phyloP scores from a whole-genome alignment of 2,329 filamentous ascomycete species.

The Neonectria ditissima region DNA sequence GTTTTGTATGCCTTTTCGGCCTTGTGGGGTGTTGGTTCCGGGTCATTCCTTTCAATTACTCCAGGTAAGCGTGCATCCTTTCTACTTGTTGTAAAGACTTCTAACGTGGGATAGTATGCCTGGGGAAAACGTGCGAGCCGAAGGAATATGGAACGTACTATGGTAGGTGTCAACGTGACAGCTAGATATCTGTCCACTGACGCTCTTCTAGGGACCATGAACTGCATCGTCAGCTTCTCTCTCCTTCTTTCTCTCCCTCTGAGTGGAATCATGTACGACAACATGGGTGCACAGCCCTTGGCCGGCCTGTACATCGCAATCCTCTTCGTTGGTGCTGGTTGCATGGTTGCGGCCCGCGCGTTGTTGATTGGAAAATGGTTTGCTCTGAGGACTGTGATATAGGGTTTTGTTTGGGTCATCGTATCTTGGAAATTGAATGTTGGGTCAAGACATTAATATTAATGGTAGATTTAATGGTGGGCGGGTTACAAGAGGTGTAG shows the following conservation, averaged over 20 bases:
- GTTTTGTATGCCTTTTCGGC: slow-evolving; percentile 59
- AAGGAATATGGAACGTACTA: slow-evolving; percentile 61
- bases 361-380: slow-evolving; percentile 43
- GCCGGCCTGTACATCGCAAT: slow-evolving; percentile 60
- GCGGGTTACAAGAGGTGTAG: background rate
- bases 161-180: slow-evolving; percentile 28
- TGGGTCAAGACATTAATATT: background rate
- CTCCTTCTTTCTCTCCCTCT: slow-evolving; percentile 59
- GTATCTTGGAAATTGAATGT: background rate
- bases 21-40: slow-evolving; percentile 62
- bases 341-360: slow-evolving; percentile 46
- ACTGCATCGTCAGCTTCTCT: slow-evolving; percentile 59
- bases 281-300: slow-evolving; percentile 56
- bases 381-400: slow-evolving; percentile 35
- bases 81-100: background rate
- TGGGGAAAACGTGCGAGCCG: slow-evolving; percentile 59
- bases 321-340: slow-evolving; percentile 51
- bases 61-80: slow-evolving; percentile 38
- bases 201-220: slow-evolving; percentile 54
- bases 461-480: background rate
- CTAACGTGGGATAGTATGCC: slow-evolving; percentile 51
- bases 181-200: slow-evolving; percentile 9
- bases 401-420: background rate
- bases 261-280: slow-evolving; percentile 58
- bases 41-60: slow-evolving; percentile 59